Evolutionary conservation across 2,329 filamentous ascomycete species (phyloP).

Genomic region (Cercospora sesami): DNA sequence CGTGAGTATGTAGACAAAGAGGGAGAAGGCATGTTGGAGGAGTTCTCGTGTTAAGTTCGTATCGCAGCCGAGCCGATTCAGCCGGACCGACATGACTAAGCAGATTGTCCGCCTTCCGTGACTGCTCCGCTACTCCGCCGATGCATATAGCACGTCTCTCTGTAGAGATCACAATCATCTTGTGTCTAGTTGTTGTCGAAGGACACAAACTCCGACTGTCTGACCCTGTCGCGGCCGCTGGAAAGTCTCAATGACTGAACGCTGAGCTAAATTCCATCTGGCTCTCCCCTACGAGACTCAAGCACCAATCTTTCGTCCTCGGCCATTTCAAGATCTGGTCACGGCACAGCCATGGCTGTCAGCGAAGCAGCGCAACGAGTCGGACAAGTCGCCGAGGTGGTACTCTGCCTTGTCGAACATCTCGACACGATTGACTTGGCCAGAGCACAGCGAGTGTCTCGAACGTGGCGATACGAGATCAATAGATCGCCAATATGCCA

Average conservation of each 20-base stretch:
- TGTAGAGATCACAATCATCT: background rate
- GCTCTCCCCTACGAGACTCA: background rate
- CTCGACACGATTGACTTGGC: constrained; percentile 1
- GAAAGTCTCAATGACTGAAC: background rate
- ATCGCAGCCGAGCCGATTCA: background rate
- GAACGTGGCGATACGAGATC: constrained; percentile 7
- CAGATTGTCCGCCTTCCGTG: background rate
- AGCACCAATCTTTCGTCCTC: background rate
- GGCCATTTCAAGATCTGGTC: background rate
- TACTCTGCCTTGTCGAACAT: background rate
- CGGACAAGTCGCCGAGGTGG: constrained; percentile 1
- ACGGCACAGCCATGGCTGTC: background rate
- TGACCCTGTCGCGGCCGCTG: background rate
- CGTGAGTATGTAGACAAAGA: background rate
- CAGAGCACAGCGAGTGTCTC: constrained; percentile 8
- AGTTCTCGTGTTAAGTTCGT: background rate
- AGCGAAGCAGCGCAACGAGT: constrained; percentile 2
- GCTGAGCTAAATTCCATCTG: background rate
- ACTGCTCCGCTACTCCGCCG: too few species aligned
- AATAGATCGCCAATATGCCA: constrained; percentile 4
- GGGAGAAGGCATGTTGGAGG: background rate
- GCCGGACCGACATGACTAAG: background rate
- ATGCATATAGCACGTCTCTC: background rate
- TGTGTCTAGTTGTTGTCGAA: background rate
- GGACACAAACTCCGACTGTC: background rate